Evolutionary conservation across 306 rosid species (phyloP).

Genomic region (Lupinus albus): DNA sequence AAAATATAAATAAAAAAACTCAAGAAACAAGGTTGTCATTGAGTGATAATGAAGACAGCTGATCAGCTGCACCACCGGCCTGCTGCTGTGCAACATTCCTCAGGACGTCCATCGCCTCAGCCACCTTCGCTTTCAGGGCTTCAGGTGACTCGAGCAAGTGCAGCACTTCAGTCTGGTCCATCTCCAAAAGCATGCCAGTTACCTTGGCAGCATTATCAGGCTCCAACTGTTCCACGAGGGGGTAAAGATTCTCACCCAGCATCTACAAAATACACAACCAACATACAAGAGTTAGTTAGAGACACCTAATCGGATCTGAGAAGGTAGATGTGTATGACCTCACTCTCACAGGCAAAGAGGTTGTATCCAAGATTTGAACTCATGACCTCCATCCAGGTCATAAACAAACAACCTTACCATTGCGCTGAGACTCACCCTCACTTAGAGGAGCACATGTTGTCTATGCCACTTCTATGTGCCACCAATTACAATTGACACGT

Average conservation of each 20-base stretch:
- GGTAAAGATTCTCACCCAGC: conserved; percentile 98
- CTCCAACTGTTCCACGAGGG: conserved; percentile 96
- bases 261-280: conserved; percentile 54
- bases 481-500: too few species aligned
- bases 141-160: conserved; percentile 98
- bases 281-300: conserved; percentile 29
- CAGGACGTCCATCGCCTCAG: conserved; percentile 94
- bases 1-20: conserved; percentile 30
- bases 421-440: too few species aligned
- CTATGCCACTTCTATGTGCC: too few species aligned
- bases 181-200: conserved; percentile 98
- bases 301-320: too few species aligned
- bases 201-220: conserved; percentile 97
- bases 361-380: too few species aligned
- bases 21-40: conserved; percentile 78
- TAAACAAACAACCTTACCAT: too few species aligned
- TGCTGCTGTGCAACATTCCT: conserved; percentile 94
- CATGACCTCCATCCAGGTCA: too few species aligned
- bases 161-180: conserved; percentile 98
- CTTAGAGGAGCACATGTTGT: too few species aligned
- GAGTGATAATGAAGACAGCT: conserved; percentile 75
- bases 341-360: too few species aligned
- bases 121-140: conserved; percentile 92
- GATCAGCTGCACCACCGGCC: conserved; percentile 82
- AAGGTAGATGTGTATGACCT: too few species aligned